phyloP scores from a whole-genome alignment of 75 land plant species.

The Chamaecyparis obtusa region DNA sequence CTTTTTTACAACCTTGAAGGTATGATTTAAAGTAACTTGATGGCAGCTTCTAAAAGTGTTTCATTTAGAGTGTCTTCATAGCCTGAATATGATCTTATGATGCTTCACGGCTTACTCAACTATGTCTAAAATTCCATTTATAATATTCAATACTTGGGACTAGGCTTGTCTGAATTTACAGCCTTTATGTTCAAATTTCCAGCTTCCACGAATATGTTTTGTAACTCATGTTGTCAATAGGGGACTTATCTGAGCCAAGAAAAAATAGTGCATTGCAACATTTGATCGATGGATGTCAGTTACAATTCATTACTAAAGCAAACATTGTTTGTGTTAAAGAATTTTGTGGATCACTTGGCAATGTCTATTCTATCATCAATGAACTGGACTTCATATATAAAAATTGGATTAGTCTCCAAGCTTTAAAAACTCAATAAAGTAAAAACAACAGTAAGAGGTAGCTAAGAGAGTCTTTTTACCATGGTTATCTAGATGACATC shows the following conservation, averaged over 20 bases:
- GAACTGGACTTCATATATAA: not conserved
- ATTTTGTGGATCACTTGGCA: not conserved
- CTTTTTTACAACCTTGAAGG: constrained; percentile 98
- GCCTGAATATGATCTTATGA: not conserved
- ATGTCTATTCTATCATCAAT: not conserved
- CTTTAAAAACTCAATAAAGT: not conserved
- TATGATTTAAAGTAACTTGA: constrained; percentile 17
- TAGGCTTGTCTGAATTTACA: not conserved
- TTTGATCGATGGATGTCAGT: not conserved
- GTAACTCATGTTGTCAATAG: not conserved
- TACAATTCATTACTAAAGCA: not conserved
- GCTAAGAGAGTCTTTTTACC: not conserved
- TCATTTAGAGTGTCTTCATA: not conserved
- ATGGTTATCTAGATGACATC: not conserved
- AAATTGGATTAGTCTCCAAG: not conserved
- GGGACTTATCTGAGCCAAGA: not conserved
- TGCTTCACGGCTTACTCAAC: not conserved
- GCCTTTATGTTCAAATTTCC: not conserved
- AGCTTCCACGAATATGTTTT: not conserved
- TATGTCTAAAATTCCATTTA: not conserved
- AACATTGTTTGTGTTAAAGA: not conserved
- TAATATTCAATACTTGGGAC: not conserved
- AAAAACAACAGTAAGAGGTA: not conserved
- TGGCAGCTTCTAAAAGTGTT: not conserved
- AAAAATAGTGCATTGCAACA: not conserved